Percentiles rank a stretch among this genome's conserved stretches.
phyloP scores from a whole-genome alignment of 768 basidiomycete genomes.

The Lactarius sanguifluus region DNA sequence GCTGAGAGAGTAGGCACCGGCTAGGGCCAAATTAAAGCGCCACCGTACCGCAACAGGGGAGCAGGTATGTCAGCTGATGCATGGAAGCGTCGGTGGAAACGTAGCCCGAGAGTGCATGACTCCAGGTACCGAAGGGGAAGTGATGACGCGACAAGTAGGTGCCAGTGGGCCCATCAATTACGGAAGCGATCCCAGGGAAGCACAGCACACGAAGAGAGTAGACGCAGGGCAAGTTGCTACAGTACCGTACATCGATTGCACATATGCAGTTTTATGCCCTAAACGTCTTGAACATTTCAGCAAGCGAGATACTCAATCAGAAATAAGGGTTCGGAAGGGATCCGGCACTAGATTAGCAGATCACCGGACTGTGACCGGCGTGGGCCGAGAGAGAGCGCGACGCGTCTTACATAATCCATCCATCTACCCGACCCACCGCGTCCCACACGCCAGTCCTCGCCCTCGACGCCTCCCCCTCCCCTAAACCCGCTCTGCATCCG shows the following conservation, averaged over 20 bases:
- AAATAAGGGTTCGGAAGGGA: constrained; percentile 13
- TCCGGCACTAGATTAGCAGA: constrained; percentile 13
- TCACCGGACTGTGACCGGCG: constrained; percentile 26
- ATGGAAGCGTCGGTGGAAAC: constrained; percentile 19
- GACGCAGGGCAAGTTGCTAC: not conserved
- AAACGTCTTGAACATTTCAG: not conserved
- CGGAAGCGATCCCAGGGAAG: constrained; percentile 6
- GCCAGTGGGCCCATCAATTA: constrained; percentile 13
- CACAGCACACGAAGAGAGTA: not conserved
- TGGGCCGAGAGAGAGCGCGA: constrained; percentile 28
- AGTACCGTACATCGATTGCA: not conserved
- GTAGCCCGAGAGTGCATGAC: constrained; percentile 6
- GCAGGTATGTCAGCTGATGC: constrained; percentile 23
- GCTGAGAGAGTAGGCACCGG: not conserved
- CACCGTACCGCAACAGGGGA: constrained; percentile 10
- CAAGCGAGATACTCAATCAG: not conserved
- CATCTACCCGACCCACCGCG: constrained; percentile 28
- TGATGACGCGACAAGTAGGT: constrained; percentile 28
- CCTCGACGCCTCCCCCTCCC: constrained; percentile 16
- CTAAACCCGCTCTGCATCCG: constrained; percentile 8
- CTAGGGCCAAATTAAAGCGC: not conserved
- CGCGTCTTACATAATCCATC: constrained; percentile 31
- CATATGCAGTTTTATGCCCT: not conserved
- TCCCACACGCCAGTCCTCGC: constrained; percentile 30
- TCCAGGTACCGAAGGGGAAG: constrained; percentile 21